phyloP scores from a whole-genome alignment of 2,329 filamentous ascomycete species.

The Rosellinia necatrix region DNA sequence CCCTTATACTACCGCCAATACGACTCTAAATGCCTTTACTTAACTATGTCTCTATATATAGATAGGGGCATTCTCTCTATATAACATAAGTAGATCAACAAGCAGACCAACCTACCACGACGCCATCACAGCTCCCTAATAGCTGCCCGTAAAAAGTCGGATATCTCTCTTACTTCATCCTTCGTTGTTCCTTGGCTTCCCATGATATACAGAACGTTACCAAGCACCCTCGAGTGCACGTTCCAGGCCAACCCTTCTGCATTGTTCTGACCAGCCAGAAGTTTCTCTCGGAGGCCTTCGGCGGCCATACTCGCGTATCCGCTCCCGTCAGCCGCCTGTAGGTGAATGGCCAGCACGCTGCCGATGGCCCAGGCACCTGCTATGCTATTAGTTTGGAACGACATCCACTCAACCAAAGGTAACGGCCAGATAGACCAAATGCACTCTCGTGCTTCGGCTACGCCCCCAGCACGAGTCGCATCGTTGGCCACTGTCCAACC shows the following conservation, averaged over 20 bases:
- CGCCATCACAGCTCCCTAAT: too few species aligned
- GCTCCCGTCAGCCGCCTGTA: conserved; percentile 47
- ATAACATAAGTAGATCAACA: too few species aligned
- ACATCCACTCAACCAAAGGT: conserved; percentile 62
- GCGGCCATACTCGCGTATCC: conserved; percentile 50
- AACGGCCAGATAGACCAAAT: conserved; percentile 75
- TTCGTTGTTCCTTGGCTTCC: conserved; percentile 50
- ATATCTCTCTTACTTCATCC: conserved; percentile 36
- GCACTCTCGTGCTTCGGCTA: not conserved
- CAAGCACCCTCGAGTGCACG: conserved; percentile 58
- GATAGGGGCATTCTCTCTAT: too few species aligned
- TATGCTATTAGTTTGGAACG: conserved; percentile 56
- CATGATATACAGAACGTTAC: conserved; percentile 65
- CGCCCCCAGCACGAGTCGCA: not conserved
- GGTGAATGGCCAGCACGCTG: conserved; percentile 70
- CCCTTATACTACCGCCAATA: too few species aligned
- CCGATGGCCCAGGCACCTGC: conserved; percentile 74
- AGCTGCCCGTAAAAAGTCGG: conserved; percentile 24
- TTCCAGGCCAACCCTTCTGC: conserved; percentile 46
- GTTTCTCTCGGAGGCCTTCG: conserved; percentile 16
- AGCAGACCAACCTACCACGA: too few species aligned
- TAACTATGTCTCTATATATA: too few species aligned
- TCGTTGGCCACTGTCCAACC: conserved; percentile 44
- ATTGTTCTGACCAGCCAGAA: conserved; percentile 28
- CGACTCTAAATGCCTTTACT: too few species aligned